These are phyloP conservation scores for Pseudovirgaria hyperparasitica DNA, from an alignment of 2,329 filamentous ascomycete genomes.

Conservation along the genomic window DNA sequence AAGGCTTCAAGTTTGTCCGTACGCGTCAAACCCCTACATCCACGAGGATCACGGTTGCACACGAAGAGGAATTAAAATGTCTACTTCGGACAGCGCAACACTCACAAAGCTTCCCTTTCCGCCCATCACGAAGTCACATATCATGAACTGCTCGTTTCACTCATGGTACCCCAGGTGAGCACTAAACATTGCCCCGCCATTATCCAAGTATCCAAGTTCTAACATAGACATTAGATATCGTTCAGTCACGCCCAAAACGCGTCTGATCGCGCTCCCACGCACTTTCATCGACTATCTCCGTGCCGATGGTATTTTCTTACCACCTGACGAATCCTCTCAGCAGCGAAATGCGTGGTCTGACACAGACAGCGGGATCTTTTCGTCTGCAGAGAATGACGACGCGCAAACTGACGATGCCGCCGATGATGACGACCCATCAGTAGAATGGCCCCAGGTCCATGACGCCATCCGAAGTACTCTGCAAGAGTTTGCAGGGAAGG, in stretches of 20 bases:
- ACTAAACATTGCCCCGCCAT: constrained; percentile 1
- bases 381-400: constrained; percentile 28
- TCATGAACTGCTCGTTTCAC: constrained; percentile 89
- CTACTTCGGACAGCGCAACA: constrained; percentile 1
- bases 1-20: too few species aligned
- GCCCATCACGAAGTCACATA: constrained; percentile 72
- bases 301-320: constrained; percentile 84
- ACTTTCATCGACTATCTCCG: constrained; percentile 77
- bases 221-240: constrained; percentile 49
- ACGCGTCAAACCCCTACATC: neutral
- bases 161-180: constrained; percentile 69
- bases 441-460: constrained; percentile 58
- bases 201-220: constrained; percentile 3
- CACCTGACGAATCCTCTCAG: constrained; percentile 47
- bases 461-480: constrained; percentile 65
- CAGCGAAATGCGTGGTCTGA: constrained; percentile 27
- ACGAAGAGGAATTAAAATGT: constrained; percentile 1
- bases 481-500: constrained; percentile 64
- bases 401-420: constrained; percentile 43
- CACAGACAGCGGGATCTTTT: constrained; percentile 40
- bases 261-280: constrained; percentile 63
- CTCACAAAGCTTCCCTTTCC: constrained; percentile 53
- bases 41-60: constrained; percentile 1
- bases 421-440: constrained; percentile 48
- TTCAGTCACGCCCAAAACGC: constrained; percentile 69